Percentiles rank a stretch among this genome's conserved stretches.
phyloP scores from a whole-genome alignment of 2,329 filamentous ascomycete genomes.

The Macrophomina tecta region DNA sequence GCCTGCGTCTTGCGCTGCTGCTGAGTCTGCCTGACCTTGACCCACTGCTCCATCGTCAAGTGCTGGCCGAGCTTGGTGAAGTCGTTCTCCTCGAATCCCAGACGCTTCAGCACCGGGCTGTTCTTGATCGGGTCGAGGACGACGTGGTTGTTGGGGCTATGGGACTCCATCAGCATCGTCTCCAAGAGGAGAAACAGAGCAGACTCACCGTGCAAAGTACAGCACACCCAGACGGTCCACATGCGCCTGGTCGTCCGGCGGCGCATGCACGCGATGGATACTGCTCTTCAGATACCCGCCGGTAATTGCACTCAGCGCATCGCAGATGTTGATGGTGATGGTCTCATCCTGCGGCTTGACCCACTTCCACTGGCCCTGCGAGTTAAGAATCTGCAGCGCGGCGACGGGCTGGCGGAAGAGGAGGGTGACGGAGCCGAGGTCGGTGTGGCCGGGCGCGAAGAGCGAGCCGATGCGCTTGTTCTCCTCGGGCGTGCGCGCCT shows the following conservation, averaged over 20 bases:
- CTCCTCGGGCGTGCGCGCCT: conserved; percentile 56
- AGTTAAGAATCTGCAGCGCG: conserved; percentile 58
- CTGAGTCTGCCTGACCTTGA: conserved; percentile 49
- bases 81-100: conserved; percentile 40
- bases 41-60: conserved; percentile 55
- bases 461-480: conserved; percentile 53
- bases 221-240: conserved; percentile 57
- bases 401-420: conserved; percentile 66
- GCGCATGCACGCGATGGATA: conserved; percentile 57
- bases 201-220: conserved; percentile 57
- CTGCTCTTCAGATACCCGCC: conserved; percentile 55
- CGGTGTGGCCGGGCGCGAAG: conserved; percentile 60
- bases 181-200: background rate
- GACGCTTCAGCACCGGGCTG: conserved; percentile 42
- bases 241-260: conserved; percentile 56
- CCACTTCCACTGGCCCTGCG: conserved; percentile 49
- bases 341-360: conserved; percentile 48
- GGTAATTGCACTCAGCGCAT: conserved; percentile 48
- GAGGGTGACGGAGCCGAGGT: conserved; percentile 62
- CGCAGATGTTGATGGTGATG: conserved; percentile 51
- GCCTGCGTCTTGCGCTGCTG: conserved; percentile 46
- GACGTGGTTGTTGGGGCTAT: conserved; percentile 46
- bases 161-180: background rate
- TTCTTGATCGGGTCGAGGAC: conserved; percentile 47
- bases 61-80: conserved; percentile 42